A percentile compares a stretch with the other conserved stretches of the same genome.
Evolutionary conservation across 2,329 filamentous ascomycete genomes (phyloP).

Genomic region (Sarocladiaceae sp.): DNA sequence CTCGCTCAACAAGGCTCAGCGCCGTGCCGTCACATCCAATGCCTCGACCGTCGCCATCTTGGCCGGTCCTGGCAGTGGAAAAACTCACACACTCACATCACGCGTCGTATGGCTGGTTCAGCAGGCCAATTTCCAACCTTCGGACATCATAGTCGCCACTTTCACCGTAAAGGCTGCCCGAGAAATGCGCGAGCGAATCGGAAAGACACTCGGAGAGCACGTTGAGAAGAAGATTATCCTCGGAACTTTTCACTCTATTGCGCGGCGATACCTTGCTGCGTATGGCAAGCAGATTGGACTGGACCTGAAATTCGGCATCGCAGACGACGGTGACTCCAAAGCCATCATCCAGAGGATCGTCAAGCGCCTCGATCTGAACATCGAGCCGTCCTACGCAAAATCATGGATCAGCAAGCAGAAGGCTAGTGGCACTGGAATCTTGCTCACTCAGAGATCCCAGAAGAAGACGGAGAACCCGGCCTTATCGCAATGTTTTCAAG

Average conservation of each 20-base stretch:
- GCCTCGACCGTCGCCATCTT: constrained; percentile 57
- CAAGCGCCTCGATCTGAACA: constrained; percentile 60
- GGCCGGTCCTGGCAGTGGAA: constrained; percentile 67
- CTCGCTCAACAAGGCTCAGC: constrained; percentile 49
- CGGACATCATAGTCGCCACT: constrained; percentile 89
- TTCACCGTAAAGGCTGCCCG: constrained; percentile 93
- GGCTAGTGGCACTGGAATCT: constrained; percentile 45
- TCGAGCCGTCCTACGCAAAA: constrained; percentile 66
- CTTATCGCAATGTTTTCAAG: constrained; percentile 60
- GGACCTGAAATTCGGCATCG: constrained; percentile 79
- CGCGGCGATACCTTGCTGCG: constrained; percentile 71
- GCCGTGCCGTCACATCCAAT: constrained; percentile 47
- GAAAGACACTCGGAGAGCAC: constrained; percentile 70
- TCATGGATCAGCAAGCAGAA: constrained; percentile 69
- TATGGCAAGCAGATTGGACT: constrained; percentile 85
- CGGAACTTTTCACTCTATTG: constrained; percentile 92
- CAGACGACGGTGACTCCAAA: constrained; percentile 73
- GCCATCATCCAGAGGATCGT: constrained; percentile 77
- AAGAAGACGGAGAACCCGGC: constrained; percentile 41
- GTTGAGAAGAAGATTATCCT: constrained; percentile 72
- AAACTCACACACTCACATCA: constrained; percentile 91
- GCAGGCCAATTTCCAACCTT: constrained; percentile 63
- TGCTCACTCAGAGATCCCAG: constrained; percentile 30
- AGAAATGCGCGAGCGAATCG: constrained; percentile 89
- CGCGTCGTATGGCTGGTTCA: constrained; percentile 85